Conservation (phyloP, 352 stramenopile species). For the Globisporangium nodosum region DNA sequence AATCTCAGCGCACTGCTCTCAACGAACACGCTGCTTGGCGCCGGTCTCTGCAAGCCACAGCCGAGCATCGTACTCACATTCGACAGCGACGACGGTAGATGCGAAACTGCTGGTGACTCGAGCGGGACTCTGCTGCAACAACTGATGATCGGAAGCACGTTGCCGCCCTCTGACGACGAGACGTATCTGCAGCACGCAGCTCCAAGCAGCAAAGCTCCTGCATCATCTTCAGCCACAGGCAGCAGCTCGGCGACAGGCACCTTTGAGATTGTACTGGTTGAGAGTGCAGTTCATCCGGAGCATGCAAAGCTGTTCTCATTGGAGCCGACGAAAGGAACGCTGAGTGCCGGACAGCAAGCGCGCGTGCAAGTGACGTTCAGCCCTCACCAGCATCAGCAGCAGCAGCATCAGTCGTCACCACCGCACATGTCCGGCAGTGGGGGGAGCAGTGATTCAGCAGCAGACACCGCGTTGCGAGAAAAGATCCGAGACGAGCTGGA, state of each 20-base stretch:
- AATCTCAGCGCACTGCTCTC: conserved; percentile 24
- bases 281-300: conserved; percentile 28
- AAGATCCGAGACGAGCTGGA: conserved; percentile 22
- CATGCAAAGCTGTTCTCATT: conserved; percentile 55
- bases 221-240: background rate
- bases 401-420: background rate
- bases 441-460: background rate
- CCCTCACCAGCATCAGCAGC: conserved; percentile 15
- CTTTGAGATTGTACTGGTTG: conserved; percentile 64
- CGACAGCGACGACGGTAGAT: conserved; percentile 13
- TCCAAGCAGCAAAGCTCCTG: conserved; percentile 1
- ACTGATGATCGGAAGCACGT: conserved; percentile 48
- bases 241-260: conserved; percentile 18
- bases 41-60: conserved; percentile 39
- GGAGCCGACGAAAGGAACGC: conserved; percentile 56
- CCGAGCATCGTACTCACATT: conserved; percentile 44
- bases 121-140: background rate
- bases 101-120: conserved; percentile 1
- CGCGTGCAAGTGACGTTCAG: conserved; percentile 52
- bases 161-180: conserved; percentile 17
- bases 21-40: conserved; percentile 10
- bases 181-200: background rate
- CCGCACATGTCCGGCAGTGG: background rate
- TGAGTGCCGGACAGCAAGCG: conserved; percentile 50
- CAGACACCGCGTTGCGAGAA: conserved; percentile 3